A percentile compares a stretch with the other conserved stretches of the same genome.
phyloP scores from a whole-genome alignment of 305 asterid genomes.

The Fraxinus ornus region DNA sequence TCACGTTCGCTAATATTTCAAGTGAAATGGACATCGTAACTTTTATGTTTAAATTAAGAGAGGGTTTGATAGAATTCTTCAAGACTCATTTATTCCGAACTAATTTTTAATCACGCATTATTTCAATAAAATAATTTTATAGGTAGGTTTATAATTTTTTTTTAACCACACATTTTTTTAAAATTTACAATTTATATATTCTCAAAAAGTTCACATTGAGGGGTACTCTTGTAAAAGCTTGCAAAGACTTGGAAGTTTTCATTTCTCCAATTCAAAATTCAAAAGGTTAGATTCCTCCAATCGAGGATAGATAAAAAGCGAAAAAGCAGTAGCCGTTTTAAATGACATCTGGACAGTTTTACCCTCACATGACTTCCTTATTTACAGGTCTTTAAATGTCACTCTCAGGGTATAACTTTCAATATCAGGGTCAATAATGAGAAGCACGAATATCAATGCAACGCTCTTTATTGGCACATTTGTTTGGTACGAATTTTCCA shows the following conservation, averaged over 20 bases:
- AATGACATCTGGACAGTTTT: background rate
- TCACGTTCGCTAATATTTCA: background rate
- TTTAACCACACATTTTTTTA: no score
- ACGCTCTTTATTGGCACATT: background rate
- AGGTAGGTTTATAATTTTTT: no score
- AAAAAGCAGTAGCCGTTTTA: slow-evolving; percentile 16
- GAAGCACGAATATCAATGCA: background rate
- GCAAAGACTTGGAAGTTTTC: background rate
- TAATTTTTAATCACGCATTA: no score
- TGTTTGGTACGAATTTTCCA: no score
- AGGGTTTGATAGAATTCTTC: background rate
- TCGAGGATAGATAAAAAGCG: background rate
- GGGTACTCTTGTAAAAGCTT: slow-evolving; percentile 1
- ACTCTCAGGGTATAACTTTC: background rate
- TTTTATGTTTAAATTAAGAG: background rate
- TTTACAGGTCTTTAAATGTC: background rate
- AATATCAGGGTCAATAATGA: background rate
- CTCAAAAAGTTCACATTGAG: background rate
- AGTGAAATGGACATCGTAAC: background rate
- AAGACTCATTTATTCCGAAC: no score
- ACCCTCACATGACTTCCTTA: background rate
- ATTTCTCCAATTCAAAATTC: slow-evolving; percentile 1
- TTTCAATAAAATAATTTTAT: no score
- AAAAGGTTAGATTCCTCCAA: background rate
- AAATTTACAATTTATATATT: no score